Evolutionary conservation across 2,329 filamentous ascomycete genomes (phyloP), one percentile per base, ranked within the genome.

Genomic region (Trichocomaceae sp.): DNA sequence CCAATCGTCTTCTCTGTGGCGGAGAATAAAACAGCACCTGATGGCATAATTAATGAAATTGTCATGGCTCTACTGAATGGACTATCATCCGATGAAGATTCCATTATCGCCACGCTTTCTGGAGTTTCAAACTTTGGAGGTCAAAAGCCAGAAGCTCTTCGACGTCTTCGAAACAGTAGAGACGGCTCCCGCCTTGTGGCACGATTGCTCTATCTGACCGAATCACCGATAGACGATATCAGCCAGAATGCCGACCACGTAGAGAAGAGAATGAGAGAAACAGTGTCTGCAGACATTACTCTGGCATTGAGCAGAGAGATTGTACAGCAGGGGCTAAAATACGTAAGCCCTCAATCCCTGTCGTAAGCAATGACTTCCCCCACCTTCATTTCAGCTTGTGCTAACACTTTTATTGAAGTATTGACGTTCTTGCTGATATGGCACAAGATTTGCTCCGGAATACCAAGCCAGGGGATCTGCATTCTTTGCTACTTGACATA

Each of bases 351-450:
- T 33, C 67, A 74, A 56, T 74, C 73, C n/a, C 61, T 77, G 47
- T 75, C 74, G 74, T 77, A 62, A 69, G 73, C 71, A 26, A n/a
- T 48, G 2, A 12, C 12, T n/a, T 42, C 7, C 9, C 23, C 15
- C 37, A 12, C 22, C 37, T 19, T 19, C 9, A n/a, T 56, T 17
- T 22, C 15, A 31, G 20, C 13, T 13, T 9, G 29, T 23, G 10
- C 44, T 29, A 19, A 56, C 65, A 29, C 69, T 68, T 39, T n/a
- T 60, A 33, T n/a, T 60, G 72, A 33, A 80, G 81, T 1, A 72
- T 83, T n/a, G 76, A 78, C 49, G 79, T 80, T 5, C 66, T 85
- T n/a, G 69, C 82, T 15, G 74, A 76, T 33, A 75, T 84, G 52
- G 77, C 78, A 2, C 71, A 74, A 55, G 78, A 79, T 50, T 63